Evolutionary conservation across 2,329 filamentous ascomycete species (phyloP).

Genomic region (Aspergillus sp.): DNA sequence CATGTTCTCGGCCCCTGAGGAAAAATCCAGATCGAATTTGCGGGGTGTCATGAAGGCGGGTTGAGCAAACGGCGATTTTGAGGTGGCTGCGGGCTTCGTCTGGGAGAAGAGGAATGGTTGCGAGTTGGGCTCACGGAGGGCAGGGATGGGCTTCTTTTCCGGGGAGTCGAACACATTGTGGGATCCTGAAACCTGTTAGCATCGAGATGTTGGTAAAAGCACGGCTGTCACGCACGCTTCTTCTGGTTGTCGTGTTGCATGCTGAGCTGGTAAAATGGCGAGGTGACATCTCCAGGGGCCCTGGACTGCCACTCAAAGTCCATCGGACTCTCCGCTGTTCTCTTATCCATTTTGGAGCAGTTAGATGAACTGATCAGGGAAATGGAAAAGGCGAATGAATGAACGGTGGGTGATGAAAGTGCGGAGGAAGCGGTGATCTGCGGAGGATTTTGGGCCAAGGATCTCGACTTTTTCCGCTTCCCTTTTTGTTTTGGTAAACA

Average conservation of each 20-base stretch:
- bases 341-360: constrained; percentile 34
- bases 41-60: constrained; percentile 52
- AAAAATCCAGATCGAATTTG: constrained; percentile 49
- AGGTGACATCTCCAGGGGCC: constrained; percentile 46
- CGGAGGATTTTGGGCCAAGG: constrained; percentile 6
- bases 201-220: not conserved
- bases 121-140: constrained; percentile 50
- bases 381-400: constrained; percentile 5
- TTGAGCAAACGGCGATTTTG: constrained; percentile 37
- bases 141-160: constrained; percentile 48
- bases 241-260: constrained; percentile 42
- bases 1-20: constrained; percentile 47
- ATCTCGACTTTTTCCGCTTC: constrained; percentile 16
- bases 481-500: constrained; percentile 21
- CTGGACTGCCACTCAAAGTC: constrained; percentile 51
- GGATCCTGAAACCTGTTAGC: constrained; percentile 30
- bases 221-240: constrained; percentile 40
- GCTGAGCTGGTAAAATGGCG: constrained; percentile 50
- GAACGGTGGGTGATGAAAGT: constrained; percentile 18
- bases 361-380: not conserved
- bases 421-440: constrained; percentile 4
- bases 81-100: constrained; percentile 30
- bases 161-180: constrained; percentile 47
- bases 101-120: constrained; percentile 53
- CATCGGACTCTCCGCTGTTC: constrained; percentile 50